Evolutionary conservation across 2,329 filamentous ascomycete species (phyloP).

Genomic region (Aureobasidium pullulans): DNA sequence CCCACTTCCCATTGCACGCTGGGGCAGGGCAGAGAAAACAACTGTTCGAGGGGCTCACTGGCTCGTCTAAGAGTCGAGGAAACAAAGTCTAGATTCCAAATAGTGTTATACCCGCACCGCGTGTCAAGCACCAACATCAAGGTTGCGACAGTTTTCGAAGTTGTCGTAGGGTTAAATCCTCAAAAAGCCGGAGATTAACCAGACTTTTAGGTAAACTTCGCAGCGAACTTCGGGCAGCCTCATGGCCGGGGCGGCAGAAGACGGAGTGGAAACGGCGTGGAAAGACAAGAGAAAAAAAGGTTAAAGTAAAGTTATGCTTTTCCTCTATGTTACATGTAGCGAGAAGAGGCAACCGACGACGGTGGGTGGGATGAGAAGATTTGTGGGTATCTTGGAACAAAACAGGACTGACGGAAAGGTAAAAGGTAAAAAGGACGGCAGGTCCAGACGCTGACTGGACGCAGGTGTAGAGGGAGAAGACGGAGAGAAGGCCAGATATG

Average conservation of each 20-base stretch:
- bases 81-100: background rate
- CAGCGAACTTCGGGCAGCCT: background rate
- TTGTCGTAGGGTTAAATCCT: background rate
- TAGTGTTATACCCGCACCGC: background rate
- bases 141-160: background rate
- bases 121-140: background rate
- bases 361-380: background rate
- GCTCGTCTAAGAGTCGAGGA: background rate
- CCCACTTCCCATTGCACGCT: background rate
- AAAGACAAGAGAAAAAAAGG: background rate
- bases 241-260: background rate
- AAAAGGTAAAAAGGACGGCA: background rate
- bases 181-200: background rate
- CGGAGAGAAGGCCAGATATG: background rate
- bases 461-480: background rate
- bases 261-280: background rate
- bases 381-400: slow-evolving; percentile 10
- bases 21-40: background rate
- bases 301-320: slow-evolving; percentile 7
- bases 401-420: background rate
- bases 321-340: slow-evolving; percentile 7
- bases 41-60: background rate
- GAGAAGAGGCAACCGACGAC: background rate
- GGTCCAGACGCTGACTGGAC: background rate
- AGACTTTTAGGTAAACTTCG: background rate